phyloP scores from a whole-genome alignment of 208 protist species.

The Crithidia thermophila region DNA sequence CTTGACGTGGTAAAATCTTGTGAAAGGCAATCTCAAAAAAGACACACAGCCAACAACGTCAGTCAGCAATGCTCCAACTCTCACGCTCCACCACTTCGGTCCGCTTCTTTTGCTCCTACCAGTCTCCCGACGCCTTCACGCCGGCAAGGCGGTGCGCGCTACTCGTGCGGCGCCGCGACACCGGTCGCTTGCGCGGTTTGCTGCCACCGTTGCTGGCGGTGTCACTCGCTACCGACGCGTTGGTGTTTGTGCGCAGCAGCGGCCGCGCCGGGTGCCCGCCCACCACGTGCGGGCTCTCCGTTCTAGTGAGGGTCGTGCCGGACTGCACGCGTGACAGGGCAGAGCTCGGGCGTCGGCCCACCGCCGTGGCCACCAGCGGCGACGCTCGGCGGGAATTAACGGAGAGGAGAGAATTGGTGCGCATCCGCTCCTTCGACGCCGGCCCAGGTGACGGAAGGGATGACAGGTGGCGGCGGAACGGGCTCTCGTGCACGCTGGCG shows the following conservation, averaged over 20 bases:
- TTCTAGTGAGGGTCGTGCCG: constrained; percentile 37
- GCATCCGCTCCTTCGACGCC: constrained; percentile 9
- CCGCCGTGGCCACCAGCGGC: constrained; percentile 4
- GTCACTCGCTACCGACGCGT: constrained; percentile 19
- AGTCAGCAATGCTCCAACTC: too few species aligned
- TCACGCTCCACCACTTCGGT: too few species aligned
- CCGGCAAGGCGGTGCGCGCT: constrained; percentile 41
- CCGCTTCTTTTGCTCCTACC: too few species aligned
- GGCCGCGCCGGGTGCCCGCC: constrained; percentile 20
- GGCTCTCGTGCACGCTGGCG: constrained; percentile 21
- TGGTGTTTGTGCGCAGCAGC: constrained; percentile 25
- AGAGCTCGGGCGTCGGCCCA: constrained; percentile 1
- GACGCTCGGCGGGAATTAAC: constrained; percentile 41
- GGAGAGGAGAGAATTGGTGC: constrained; percentile 17
- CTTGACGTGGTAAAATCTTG: too few species aligned
- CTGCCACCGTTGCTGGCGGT: constrained; percentile 28
- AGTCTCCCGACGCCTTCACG: constrained; percentile 40
- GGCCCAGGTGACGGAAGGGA: not conserved
- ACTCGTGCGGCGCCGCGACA: constrained; percentile 26
- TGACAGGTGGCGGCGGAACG: constrained; percentile 18
- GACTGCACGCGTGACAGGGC: constrained; percentile 23
- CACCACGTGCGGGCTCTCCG: constrained; percentile 40
- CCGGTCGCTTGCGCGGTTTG: constrained; percentile 7
- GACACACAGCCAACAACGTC: too few species aligned
- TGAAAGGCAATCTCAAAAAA: too few species aligned